These are phyloP conservation scores for Ceratobasidium sp. DNA, from an alignment of 1,284 basidiomycete species.

Conservation along the genomic window DNA sequence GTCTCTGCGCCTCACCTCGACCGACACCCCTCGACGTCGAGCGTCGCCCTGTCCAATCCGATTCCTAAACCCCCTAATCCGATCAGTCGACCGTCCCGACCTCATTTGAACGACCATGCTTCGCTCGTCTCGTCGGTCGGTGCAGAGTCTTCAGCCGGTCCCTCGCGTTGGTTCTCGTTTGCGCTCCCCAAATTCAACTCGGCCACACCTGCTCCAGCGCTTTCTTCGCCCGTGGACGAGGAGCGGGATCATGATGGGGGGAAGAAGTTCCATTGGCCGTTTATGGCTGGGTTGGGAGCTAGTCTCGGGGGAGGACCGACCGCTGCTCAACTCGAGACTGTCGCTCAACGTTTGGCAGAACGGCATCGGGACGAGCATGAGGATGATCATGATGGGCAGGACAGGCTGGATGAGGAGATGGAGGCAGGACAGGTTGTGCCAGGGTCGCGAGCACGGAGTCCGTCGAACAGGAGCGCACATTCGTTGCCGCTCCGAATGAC, in stretches of 20 bases:
- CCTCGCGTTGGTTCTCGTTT: constrained; percentile 25
- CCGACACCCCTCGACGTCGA: neutral
- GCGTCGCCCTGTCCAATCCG: neutral
- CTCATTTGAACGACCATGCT: constrained; percentile 21
- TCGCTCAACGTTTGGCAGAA: constrained; percentile 16
- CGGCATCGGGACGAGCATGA: neutral
- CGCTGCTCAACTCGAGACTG: constrained; percentile 29
- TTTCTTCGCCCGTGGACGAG: constrained; percentile 17
- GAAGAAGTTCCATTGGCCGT: constrained; percentile 36
- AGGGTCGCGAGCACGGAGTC: neutral
- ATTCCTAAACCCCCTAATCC: no score
- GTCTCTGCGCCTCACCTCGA: constrained; percentile 3
- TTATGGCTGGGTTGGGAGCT: constrained; percentile 32
- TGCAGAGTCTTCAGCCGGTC: neutral
- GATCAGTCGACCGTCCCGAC: neutral
- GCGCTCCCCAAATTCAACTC: constrained; percentile 15
- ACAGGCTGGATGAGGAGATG: neutral
- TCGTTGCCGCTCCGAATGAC: constrained; percentile 13
- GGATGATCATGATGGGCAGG: neutral
- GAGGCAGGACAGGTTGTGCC: neutral
- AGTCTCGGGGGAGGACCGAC: constrained; percentile 26
- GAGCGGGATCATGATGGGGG: constrained; percentile 34
- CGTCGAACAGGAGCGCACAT: constrained; percentile 1
- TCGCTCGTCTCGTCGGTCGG: constrained; percentile 30
- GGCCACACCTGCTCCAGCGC: neutral